These are phyloP conservation scores for Fraxinus albicans DNA, from an alignment of 305 asterid genomes.

Conservation along the genomic window DNA sequence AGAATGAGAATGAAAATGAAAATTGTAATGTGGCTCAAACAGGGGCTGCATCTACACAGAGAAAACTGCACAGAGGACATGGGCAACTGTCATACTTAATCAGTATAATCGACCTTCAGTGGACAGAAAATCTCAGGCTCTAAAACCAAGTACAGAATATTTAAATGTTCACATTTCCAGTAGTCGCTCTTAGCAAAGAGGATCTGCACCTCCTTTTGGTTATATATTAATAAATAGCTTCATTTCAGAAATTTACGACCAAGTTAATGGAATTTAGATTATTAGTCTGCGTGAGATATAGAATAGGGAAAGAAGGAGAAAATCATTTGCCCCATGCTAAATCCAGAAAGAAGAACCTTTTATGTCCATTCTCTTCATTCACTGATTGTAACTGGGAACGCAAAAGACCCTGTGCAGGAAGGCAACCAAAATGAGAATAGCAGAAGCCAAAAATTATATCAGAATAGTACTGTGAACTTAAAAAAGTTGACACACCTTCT, in stretches of 20 bases:
- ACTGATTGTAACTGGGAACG: constrained; percentile 82
- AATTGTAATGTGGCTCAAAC: too few relatives aligned
- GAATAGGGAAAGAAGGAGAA: constrained; percentile 2
- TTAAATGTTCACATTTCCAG: background rate
- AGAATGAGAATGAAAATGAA: too few relatives aligned
- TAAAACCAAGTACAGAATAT: background rate
- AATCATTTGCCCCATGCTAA: constrained; percentile 1
- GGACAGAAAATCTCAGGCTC: background rate
- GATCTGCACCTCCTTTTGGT: background rate
- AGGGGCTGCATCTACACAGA: background rate
- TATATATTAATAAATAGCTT: background rate
- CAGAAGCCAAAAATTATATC: constrained; percentile 7
- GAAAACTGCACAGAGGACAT: background rate
- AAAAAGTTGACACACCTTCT: constrained; percentile 60
- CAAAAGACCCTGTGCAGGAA: constrained; percentile 66
- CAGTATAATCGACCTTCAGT: background rate
- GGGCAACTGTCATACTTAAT: background rate
- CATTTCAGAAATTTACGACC: constrained; percentile 4
- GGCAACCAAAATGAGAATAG: constrained; percentile 14
- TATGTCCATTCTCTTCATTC: constrained; percentile 82
- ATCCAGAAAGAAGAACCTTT: constrained; percentile 47
- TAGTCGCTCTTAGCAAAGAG: constrained; percentile 6
- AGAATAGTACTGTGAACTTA: constrained; percentile 17
- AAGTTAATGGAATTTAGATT: constrained; percentile 14
- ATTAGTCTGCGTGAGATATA: constrained; percentile 1